Evolutionary conservation across 306 rosid species (phyloP), one percentile per base, ranked within the genome.

Genomic region (Betula pendula): DNA sequence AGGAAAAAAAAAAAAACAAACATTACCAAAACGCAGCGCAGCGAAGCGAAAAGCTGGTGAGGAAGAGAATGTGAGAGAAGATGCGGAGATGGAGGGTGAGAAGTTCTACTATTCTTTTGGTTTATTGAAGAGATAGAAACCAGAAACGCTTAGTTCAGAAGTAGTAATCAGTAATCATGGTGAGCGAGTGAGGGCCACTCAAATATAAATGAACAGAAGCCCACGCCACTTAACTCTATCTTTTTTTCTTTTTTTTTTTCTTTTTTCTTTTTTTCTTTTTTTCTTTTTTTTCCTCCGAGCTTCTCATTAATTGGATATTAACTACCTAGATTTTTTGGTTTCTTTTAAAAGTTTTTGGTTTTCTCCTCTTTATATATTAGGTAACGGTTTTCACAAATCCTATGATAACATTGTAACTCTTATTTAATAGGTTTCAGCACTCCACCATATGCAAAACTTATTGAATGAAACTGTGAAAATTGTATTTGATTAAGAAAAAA

Each of bases 101-200:
- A 15, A 63, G 47, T 17, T 63, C 22, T 20, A 14, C 15, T 1
- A 10, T 63, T 29, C 70, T 17, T 63, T 65, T 19, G 45, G 47
- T 33, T 35, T 65, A 24, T 20, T 24, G 31, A 27, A 8, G 20
- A 10, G 45, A 35, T 4, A 65, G 15, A 17, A 35, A 38, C 8
- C 15, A 65, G 70, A 65, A 59, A 38, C 6, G n/a, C 27, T 10
- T 24, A 56, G 33, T 56, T 56, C 60, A 56, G 63, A 2, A 56
- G 16, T 56, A 20, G 63, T 52, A 9, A 15, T 9, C 27, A 22
- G 33, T 56, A 24, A 3, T 22, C 4, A 56, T 14, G 17, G 9
- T 27, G 16, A 59, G 67, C 38, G 45, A 65, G 70, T 15, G 70
- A 38, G 47, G 70, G 27, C 70, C 70, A 65, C 70, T 29, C 27